phyloP scores from a whole-genome alignment of 1,284 basidiomycete genomes.

The Rhizoctonia solani region DNA sequence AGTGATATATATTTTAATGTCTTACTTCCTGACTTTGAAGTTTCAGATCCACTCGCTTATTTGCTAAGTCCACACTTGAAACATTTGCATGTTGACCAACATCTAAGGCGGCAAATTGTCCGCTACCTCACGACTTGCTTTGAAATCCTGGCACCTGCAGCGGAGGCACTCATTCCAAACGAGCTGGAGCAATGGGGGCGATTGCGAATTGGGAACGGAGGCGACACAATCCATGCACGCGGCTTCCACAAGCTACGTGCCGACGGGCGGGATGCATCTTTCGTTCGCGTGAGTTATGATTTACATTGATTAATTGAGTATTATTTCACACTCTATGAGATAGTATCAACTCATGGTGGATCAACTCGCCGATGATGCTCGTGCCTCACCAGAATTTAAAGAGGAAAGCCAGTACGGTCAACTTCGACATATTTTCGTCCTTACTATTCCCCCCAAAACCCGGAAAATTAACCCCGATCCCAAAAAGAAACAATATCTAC shows the following conservation, averaged over 20 bases:
- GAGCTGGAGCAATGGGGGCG: no score
- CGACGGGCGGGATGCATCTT: slow-evolving; percentile 45
- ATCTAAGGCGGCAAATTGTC: slow-evolving; percentile 17
- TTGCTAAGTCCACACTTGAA: slow-evolving; percentile 36
- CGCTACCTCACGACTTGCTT: slow-evolving; percentile 34
- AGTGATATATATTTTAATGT: slow-evolving; percentile 10
- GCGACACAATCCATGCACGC: slow-evolving; percentile 45
- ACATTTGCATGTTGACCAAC: background rate
- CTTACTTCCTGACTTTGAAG: background rate
- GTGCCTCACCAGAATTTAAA: background rate
- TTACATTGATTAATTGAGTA: background rate
- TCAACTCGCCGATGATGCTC: background rate
- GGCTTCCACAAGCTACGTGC: slow-evolving; percentile 36
- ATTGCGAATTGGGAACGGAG: slow-evolving; percentile 44
- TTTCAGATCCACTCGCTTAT: slow-evolving; percentile 40
- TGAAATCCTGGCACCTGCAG: background rate
- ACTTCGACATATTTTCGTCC: background rate
- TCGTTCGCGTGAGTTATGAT: slow-evolving; percentile 44
- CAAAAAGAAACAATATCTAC: background rate
- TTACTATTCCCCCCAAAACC: background rate
- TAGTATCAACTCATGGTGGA: background rate
- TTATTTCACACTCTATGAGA: background rate
- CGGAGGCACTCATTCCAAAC: background rate
- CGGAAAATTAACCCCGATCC: background rate
- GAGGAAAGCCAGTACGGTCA: background rate